Percentiles rank a stretch among this genome's conserved stretches.
Evolutionary conservation across 371 early-diverging fungal genomes (phyloP).

Genomic region (Circinella minor): DNA sequence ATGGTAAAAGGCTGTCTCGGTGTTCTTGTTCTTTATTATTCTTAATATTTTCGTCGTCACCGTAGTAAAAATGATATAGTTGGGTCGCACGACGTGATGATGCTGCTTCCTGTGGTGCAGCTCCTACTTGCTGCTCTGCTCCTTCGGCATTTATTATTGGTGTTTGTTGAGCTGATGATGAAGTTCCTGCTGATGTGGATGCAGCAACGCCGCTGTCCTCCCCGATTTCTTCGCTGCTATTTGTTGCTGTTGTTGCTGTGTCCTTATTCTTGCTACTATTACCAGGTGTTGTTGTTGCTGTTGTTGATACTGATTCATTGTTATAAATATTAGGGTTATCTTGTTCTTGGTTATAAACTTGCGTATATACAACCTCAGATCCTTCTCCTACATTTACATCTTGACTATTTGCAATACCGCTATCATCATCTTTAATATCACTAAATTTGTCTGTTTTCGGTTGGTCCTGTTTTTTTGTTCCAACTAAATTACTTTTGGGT

Average conservation of each 20-base stretch:
- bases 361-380: background rate
- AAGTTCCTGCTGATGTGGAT: background rate
- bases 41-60: background rate
- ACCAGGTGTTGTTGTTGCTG: background rate
- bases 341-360: background rate
- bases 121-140: background rate
- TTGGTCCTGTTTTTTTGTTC: background rate
- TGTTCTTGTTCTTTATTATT: background rate
- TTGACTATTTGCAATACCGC: background rate
- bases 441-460: no score
- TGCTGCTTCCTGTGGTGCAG: background rate
- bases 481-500: background rate
- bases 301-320: background rate
- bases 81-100: background rate
- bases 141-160: no score
- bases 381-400: background rate
- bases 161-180: no score
- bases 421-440: background rate
- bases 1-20: background rate
- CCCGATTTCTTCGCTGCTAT: background rate
- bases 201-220: slow-evolving; percentile 11
- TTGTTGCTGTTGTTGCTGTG: background rate
- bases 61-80: slow-evolving; percentile 14
- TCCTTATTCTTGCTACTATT: background rate
- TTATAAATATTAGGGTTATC: background rate